Conservation (phyloP, 257 asterid species). For the Forsythia viridissima region DNA sequence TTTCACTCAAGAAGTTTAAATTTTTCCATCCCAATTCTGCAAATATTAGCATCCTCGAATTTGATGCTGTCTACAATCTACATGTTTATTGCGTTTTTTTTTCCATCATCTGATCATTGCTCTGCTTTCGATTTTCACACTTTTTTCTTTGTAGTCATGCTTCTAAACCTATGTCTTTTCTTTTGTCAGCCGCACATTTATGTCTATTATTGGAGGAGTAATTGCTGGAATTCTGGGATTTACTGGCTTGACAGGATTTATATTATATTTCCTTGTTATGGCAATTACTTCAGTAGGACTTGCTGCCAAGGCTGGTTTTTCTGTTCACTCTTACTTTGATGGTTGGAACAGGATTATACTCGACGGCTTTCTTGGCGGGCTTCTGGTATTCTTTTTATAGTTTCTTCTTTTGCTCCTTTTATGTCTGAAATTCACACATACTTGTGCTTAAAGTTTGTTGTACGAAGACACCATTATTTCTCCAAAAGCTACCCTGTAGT, state of each 20-base stretch:
- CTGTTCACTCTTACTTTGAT: slow-evolving; percentile 69
- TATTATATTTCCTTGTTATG: slow-evolving; percentile 80
- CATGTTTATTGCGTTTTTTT: background rate
- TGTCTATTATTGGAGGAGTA: slow-evolving; percentile 73
- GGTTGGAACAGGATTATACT: slow-evolving; percentile 76
- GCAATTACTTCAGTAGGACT: slow-evolving; percentile 78
- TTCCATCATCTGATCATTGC: background rate
- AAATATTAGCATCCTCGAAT: background rate
- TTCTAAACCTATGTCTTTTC: background rate
- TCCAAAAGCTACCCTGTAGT: background rate
- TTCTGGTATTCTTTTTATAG: slow-evolving; percentile 51
- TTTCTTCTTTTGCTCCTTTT: slow-evolving; percentile 11
- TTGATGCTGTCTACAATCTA: background rate
- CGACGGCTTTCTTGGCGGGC: slow-evolving; percentile 86
- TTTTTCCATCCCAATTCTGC: background rate
- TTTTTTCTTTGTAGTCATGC: background rate
- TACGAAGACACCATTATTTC: too few species aligned
- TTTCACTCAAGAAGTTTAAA: background rate
- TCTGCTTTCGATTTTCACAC: background rate
- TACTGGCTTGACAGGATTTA: slow-evolving; percentile 70
- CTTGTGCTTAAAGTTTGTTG: background rate
- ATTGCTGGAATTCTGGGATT: slow-evolving; percentile 83
- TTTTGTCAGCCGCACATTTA: slow-evolving; percentile 46
- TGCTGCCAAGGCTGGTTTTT: slow-evolving; percentile 82
- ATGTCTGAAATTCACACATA: slow-evolving; percentile 25